Evolutionary conservation across 23 red algal genomes (phyloP).

Genomic region (Cyanidioschyzon merolae): DNA sequence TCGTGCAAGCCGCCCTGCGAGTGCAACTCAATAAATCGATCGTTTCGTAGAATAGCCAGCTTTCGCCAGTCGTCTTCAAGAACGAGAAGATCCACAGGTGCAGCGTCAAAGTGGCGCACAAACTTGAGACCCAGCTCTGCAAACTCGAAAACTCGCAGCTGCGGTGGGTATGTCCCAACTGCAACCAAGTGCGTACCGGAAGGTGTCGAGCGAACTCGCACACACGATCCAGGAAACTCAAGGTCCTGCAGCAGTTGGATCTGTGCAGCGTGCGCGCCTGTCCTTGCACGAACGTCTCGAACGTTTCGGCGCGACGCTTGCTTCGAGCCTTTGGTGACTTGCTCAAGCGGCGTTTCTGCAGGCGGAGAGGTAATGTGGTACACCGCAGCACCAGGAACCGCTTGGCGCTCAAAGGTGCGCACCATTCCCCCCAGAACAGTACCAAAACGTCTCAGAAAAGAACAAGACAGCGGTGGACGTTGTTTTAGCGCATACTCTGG

Average conservation of each 20-base stretch:
- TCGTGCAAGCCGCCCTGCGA: conserved; percentile 60
- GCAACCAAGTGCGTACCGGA: conserved; percentile 41
- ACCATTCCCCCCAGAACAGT: not conserved
- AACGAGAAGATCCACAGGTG: conserved; percentile 70
- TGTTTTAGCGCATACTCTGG: too few species aligned
- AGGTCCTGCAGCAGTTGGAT: conserved; percentile 13
- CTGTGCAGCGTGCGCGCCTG: not conserved
- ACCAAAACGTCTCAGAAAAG: too few species aligned
- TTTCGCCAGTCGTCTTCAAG: conserved; percentile 79
- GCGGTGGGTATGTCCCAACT: conserved; percentile 71
- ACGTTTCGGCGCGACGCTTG: not conserved
- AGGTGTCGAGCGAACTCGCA: not conserved
- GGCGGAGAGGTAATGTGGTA: conserved; percentile 9
- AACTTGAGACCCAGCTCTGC: conserved; percentile 82
- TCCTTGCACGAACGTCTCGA: not conserved
- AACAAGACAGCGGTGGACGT: too few species aligned
- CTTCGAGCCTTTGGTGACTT: not conserved
- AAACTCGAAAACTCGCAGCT: conserved; percentile 73
- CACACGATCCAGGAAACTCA: not conserved
- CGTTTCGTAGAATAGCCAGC: conserved; percentile 56
- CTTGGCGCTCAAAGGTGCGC: not conserved
- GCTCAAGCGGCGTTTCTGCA: not conserved
- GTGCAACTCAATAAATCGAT: conserved; percentile 64
- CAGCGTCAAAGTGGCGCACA: conserved; percentile 67
- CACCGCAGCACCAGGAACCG: not conserved